Base-by-base conservation (phyloP, 176 grass and related monocot genomes). In the Zizania latifolia region DNA sequence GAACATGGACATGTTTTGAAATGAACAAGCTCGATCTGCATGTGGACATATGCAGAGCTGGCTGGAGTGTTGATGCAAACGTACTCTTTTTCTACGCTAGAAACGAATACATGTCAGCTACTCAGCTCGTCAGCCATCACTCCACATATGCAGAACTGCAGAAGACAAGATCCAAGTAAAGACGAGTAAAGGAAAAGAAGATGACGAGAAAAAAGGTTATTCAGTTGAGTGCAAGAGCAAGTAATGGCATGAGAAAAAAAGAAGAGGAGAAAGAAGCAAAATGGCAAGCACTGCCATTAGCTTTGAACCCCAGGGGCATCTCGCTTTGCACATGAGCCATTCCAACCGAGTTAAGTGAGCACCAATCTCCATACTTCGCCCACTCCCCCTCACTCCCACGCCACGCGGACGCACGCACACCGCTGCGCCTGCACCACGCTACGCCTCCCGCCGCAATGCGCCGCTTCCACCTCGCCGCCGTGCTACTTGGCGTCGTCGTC, bases 301-400 rank as follows among this genome's bases (percentile, higher is more conserved):
- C 13, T 8, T 1, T 53, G 56, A 78, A 36, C 9, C 23, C 1
- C 50, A 27, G 26, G 33, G 86, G 61, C 68, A 15, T 27, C 37
- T 22, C 60, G 38, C 40, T 14, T 7, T 19, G 8, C 54, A 41
- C 46, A 28, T 17, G n/a, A n/a, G n/a, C n/a, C n/a, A n/a, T n/a
- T n/a, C 14, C 10, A 62, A 60, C 51, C 59, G 79, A 51, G 62
- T 4, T 67, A 83, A 59, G 75, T 2, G 74, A 69, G 60, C 68
- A 16, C 13, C 62, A 79, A 44, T 70, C 34, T 62, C 62, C 5
- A 55, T 36, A 43, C 78, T 50, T 57, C 78, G 38, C 46, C 45
- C 84, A 83, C 80, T 56, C 31, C 39, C 62, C 53, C 31, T 68
- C 78, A 66, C 69, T 46, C 68, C 68, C 62, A 86, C 58, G 46